A percentile compares a stretch with the other conserved stretches of the same genome.
Conservation (phyloP, 2,329 filamentous ascomycete species). For the Talaromyces sp. region DNA sequence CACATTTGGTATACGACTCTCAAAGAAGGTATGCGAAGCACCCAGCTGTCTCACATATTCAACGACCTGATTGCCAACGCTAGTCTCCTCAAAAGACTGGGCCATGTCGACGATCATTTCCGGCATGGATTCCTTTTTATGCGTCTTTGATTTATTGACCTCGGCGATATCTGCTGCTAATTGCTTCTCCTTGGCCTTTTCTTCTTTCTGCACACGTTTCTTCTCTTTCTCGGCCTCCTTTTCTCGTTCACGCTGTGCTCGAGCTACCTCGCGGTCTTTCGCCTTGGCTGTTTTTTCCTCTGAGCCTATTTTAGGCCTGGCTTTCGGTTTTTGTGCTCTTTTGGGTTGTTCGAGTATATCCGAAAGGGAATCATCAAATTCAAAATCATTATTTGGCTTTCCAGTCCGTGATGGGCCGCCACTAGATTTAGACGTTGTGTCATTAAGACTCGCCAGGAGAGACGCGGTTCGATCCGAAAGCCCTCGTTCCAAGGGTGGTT, state of each 20-base stretch:
- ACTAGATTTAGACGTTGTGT: background rate
- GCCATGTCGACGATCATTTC: constrained; percentile 77
- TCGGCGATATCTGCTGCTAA: constrained; percentile 61
- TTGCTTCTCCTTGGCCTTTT: constrained; percentile 59
- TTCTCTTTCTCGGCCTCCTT: constrained; percentile 53
- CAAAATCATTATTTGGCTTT: background rate
- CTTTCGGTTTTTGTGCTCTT: constrained; percentile 17
- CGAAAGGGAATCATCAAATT: constrained; percentile 15
- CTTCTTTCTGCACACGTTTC: constrained; percentile 44
- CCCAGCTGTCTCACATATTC: constrained; percentile 39
- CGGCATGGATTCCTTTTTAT: constrained; percentile 66
- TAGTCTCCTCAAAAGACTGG: constrained; percentile 45
- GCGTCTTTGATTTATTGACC: constrained; percentile 66
- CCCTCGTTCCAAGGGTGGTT: constrained; percentile 12
- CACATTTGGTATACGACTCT: constrained; percentile 42
- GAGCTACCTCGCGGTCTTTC: constrained; percentile 46
- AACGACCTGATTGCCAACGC: constrained; percentile 38
- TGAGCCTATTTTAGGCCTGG: constrained; percentile 41
- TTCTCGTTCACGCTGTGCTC: constrained; percentile 48
- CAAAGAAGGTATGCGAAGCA: constrained; percentile 37
- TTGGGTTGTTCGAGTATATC: constrained; percentile 40
- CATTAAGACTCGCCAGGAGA: constrained; percentile 30
- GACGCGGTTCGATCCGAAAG: constrained; percentile 38
- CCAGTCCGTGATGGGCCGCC: background rate
- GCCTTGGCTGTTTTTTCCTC: constrained; percentile 43